Evolutionary conservation across 495 filamentous ascomycete species (phyloP).

Genomic region (Rhypophila decipiens): DNA sequence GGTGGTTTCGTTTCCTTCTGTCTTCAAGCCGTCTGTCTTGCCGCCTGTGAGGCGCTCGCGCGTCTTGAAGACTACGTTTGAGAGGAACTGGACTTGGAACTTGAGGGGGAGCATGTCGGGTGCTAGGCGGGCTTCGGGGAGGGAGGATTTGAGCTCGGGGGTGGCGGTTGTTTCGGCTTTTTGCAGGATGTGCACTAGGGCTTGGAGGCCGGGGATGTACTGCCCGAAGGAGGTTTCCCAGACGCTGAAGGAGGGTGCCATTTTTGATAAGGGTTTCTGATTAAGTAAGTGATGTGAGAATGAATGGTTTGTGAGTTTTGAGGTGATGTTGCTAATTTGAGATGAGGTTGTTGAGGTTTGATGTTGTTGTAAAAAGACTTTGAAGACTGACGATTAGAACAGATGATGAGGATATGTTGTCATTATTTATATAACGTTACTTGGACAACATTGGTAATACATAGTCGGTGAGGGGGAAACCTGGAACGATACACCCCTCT

Average conservation of each 20-base stretch:
- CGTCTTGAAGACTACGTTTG: slow-evolving; percentile 33
- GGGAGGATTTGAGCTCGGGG: slow-evolving; percentile 13
- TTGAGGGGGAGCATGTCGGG: slow-evolving; percentile 45
- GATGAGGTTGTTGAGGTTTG: not conserved
- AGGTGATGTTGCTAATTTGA: not conserved
- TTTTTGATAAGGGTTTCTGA: not conserved
- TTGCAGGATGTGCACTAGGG: slow-evolving; percentile 19
- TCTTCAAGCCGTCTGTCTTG: slow-evolving; percentile 22
- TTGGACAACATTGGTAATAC: too few species aligned
- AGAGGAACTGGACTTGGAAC: slow-evolving; percentile 35
- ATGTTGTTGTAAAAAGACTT: not conserved
- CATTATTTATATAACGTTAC: too few species aligned
- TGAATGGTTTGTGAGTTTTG: not conserved
- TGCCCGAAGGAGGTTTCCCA: slow-evolving; percentile 20
- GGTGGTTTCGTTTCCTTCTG: slow-evolving; percentile 27
- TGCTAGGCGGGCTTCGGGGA: slow-evolving; percentile 20
- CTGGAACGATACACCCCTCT: too few species aligned
- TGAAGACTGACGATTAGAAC: too few species aligned
- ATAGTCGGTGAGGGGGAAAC: too few species aligned
- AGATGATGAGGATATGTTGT: too few species aligned
- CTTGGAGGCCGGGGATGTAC: slow-evolving; percentile 15
- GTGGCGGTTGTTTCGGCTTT: slow-evolving; percentile 18
- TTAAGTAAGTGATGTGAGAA: not conserved
- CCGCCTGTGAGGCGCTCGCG: slow-evolving; percentile 31
- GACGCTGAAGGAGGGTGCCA: slow-evolving; percentile 12